Conservation (phyloP, 2,329 filamentous ascomycete genomes). For the Alternaria brassicicola region DNA sequence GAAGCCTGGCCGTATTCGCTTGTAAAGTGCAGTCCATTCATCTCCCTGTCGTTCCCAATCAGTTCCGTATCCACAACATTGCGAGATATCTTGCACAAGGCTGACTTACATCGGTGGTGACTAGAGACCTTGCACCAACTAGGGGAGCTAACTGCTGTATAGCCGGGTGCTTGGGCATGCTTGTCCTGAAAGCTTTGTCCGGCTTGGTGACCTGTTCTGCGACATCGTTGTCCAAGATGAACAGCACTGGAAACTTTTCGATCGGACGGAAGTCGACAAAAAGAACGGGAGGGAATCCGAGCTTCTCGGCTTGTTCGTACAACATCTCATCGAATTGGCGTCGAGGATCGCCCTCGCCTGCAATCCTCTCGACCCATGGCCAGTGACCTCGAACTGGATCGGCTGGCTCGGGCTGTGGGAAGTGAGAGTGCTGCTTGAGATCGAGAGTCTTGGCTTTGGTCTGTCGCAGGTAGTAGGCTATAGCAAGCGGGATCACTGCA, state of each 20-base stretch:
- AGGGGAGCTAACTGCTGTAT: conserved; percentile 21
- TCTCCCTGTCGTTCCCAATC: neutral
- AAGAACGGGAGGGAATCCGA: conserved; percentile 23
- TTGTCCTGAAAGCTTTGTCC: conserved; percentile 17
- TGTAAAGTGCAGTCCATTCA: conserved; percentile 1
- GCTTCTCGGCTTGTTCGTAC: conserved; percentile 24
- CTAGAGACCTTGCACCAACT: conserved; percentile 22
- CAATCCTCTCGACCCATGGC: conserved; percentile 26
- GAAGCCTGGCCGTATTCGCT: conserved; percentile 24
- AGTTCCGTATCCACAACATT: neutral
- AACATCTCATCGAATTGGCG: conserved; percentile 26
- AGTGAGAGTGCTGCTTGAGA: conserved; percentile 21
- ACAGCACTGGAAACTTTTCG: conserved; percentile 20
- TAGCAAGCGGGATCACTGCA: neutral
- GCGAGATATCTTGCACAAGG: neutral
- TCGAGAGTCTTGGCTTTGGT: conserved; percentile 5
- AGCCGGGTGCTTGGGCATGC: conserved; percentile 27
- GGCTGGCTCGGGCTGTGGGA: conserved; percentile 24
- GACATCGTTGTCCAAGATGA: conserved; percentile 24
- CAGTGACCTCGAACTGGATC: conserved; percentile 23
- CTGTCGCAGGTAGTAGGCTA: neutral
- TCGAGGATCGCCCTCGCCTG: conserved; percentile 19
- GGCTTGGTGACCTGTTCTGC: conserved; percentile 26
- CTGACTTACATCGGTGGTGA: conserved; percentile 24
- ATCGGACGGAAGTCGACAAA: conserved; percentile 25